Conservation (phyloP, 352 stramenopile genomes). For the Globisporangium lucens region DNA sequence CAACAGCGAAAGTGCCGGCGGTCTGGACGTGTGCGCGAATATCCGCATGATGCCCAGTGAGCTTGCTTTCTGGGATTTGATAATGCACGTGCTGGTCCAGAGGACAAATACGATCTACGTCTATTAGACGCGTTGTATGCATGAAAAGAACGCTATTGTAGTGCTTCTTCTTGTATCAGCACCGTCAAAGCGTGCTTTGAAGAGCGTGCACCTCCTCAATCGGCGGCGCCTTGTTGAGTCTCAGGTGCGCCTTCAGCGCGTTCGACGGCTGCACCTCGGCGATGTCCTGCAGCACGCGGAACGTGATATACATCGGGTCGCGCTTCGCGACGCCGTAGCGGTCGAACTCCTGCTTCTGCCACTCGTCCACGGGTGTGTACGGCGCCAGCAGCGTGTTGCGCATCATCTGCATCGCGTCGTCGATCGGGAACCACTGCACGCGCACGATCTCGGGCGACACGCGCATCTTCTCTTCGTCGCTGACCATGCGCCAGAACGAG, state of each 20-base stretch:
- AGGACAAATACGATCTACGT: neutral
- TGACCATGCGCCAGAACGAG: constrained; percentile 35
- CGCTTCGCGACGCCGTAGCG: constrained; percentile 30
- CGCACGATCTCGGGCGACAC: constrained; percentile 55
- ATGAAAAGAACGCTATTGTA: neutral
- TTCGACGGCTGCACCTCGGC: constrained; percentile 22
- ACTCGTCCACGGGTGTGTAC: constrained; percentile 34
- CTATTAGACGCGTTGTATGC: neutral
- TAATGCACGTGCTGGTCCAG: too few species aligned
- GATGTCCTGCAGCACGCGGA: constrained; percentile 41
- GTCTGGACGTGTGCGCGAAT: neutral
- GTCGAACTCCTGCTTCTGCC: constrained; percentile 39
- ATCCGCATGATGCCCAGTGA: neutral
- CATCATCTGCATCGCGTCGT: constrained; percentile 49
- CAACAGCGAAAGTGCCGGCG: too few species aligned
- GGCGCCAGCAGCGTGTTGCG: constrained; percentile 23
- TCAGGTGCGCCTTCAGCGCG: constrained; percentile 5
- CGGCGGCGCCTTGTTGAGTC: constrained; percentile 2
- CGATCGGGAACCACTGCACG: constrained; percentile 55
- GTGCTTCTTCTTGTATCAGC: neutral
- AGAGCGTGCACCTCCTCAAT: constrained; percentile 11
- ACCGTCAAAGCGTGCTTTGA: constrained; percentile 9
- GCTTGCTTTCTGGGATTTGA: too few species aligned
- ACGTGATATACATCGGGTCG: constrained; percentile 55
- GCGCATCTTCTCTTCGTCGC: constrained; percentile 32